Conservation (phyloP, 441 rosid genomes). For the Gossypium trilobum region DNA sequence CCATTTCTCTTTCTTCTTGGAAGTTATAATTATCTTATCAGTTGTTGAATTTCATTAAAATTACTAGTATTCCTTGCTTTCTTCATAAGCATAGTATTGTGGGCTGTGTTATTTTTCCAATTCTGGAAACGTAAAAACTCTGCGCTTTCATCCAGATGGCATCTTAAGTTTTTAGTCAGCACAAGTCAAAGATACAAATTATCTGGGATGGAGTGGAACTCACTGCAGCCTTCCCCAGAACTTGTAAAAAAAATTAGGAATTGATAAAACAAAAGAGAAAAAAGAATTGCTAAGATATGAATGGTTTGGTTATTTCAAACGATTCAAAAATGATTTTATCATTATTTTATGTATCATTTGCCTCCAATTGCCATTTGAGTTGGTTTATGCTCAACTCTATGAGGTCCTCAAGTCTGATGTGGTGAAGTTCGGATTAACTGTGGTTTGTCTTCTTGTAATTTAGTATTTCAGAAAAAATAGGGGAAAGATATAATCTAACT, state of each 20-base stretch:
- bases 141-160: constrained; percentile 77
- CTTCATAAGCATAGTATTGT: constrained; percentile 56
- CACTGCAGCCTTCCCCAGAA: constrained; percentile 41
- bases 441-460: constrained; percentile 68
- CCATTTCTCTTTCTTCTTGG: constrained; percentile 8
- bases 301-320: constrained; percentile 65
- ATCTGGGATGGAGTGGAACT: constrained; percentile 50
- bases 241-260: constrained; percentile 31
- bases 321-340: constrained; percentile 65
- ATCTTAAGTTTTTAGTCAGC: constrained; percentile 51
- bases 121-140: constrained; percentile 89
- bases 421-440: constrained; percentile 65
- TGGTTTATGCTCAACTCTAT: constrained; percentile 84
- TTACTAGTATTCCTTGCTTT: constrained; percentile 60
- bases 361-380: constrained; percentile 89
- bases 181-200: constrained; percentile 47
- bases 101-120: constrained; percentile 86
- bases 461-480: constrained; percentile 67
- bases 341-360: constrained; percentile 66
- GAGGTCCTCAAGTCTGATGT: constrained; percentile 53
- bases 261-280: constrained; percentile 48
- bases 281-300: constrained; percentile 72
- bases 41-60: constrained; percentile 37
- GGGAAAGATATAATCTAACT: constrained; percentile 73
- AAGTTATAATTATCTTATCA: constrained; percentile 7